These are phyloP conservation scores for Phialophora chinensis DNA, from an alignment of 2,329 filamentous ascomycete genomes.

Conservation along the genomic window DNA sequence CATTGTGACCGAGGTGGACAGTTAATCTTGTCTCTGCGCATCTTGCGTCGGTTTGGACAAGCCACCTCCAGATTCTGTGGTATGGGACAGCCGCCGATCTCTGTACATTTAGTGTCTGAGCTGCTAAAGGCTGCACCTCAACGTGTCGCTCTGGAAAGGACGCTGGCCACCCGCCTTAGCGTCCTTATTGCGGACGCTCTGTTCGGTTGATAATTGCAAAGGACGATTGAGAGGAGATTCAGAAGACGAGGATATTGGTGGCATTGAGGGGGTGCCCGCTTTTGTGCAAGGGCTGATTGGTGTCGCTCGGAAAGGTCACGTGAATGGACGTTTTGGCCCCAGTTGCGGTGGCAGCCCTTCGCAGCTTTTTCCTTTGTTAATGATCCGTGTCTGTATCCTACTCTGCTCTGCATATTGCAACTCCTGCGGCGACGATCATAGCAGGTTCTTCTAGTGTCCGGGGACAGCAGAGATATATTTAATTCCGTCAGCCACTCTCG, in stretches of 20 bases:
- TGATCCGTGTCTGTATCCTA: neutral
- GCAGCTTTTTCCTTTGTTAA: neutral
- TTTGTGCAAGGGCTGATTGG: slow-evolving; percentile 5
- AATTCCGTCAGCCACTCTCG: neutral
- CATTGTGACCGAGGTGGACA: neutral
- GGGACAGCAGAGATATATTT: neutral
- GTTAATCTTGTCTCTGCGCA: neutral
- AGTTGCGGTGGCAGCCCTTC: no score
- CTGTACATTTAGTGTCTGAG: neutral
- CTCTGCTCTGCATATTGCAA: neutral
- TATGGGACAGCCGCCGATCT: neutral
- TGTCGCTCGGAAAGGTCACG: slow-evolving; percentile 3
- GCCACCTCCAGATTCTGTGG: neutral
- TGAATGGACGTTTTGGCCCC: neutral
- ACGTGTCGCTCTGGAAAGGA: neutral
- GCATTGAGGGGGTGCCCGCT: neutral
- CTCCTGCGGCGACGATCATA: neutral
- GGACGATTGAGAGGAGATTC: neutral
- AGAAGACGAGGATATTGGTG: neutral
- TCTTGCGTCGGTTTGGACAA: neutral
- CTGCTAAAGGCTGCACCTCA: neutral
- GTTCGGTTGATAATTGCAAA: neutral
- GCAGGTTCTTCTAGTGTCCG: neutral
- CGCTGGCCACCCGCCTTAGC: neutral
- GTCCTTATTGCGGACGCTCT: neutral